phyloP scores from a whole-genome alignment of 2,329 filamentous ascomycete species.

The Chaetomiaceae sp. region DNA sequence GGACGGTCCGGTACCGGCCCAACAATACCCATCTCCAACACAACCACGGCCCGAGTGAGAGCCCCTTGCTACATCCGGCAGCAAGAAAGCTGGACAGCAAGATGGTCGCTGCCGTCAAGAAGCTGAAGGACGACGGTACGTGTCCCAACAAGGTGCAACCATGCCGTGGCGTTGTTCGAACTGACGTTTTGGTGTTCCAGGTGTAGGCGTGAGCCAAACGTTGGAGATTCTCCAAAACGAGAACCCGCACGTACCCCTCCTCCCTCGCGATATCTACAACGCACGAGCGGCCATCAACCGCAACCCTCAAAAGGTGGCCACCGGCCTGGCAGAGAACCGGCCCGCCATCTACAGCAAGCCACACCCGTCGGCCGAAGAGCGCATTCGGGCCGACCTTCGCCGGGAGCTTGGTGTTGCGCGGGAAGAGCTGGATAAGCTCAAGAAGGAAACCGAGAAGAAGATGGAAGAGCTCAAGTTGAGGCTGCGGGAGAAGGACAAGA shows the following conservation, averaged over 20 bases:
- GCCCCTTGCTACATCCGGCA: slow-evolving; percentile 60
- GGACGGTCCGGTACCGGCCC: slow-evolving; percentile 61
- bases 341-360: slow-evolving; percentile 64
- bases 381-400: slow-evolving; percentile 57
- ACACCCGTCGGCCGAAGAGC: slow-evolving; percentile 57
- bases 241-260: slow-evolving; percentile 58
- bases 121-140: slow-evolving; percentile 61
- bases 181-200: slow-evolving; percentile 35
- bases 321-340: slow-evolving; percentile 54
- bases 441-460: slow-evolving; percentile 53
- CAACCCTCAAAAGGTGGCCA: slow-evolving; percentile 58
- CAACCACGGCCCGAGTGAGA: slow-evolving; percentile 63
- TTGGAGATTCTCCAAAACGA: slow-evolving; percentile 60
- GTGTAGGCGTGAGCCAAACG: slow-evolving; percentile 61
- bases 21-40: slow-evolving; percentile 54
- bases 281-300: slow-evolving; percentile 62
- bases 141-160: slow-evolving; percentile 25
- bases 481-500: slow-evolving; percentile 58
- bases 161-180: not conserved
- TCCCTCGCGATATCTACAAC: slow-evolving; percentile 64
- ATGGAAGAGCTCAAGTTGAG: slow-evolving; percentile 54
- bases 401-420: slow-evolving; percentile 55
- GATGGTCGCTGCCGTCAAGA: slow-evolving; percentile 63
- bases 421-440: slow-evolving; percentile 51
- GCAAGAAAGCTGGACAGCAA: slow-evolving; percentile 62